Base-by-base conservation (phyloP, 306 rosid genomes). In the Trifolium repens region DNA sequence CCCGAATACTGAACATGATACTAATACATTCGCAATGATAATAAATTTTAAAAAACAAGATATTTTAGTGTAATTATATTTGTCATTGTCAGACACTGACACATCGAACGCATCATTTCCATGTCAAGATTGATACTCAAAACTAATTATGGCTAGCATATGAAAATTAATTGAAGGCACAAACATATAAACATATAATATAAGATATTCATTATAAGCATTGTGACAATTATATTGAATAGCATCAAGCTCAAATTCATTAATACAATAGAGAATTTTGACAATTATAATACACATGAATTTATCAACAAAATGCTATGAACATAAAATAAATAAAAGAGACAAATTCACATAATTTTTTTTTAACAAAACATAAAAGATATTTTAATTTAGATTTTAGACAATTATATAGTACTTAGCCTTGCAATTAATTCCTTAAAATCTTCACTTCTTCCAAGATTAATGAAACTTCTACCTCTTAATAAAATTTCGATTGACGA, bases 201-300 rank as follows among this genome's bases (percentile, higher is more conserved):
- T 16, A 3, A 4, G 9, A 64, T 40, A 17, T 65, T 10, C 11
- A 67, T 67, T 8, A 8, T 4, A 40, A 39, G 61, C 24, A 50
- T 19, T 76, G 73, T 12, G 39, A 67, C 12, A 67, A 82, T 70
- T 24, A 42, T 67, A 67, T 40, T 40, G 2, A 19, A 35, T 53
- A 59, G 63, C 26, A 50, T 64, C 59, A 72, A 76, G 62, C 32
- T 53, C 43, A 79, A 76, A 66, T 19, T 40, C 53, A 79, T 26
- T 68, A 22, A 61, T 52, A 70, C 16, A 26, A 22, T 12, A 11
- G 64, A 58, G n/a, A 58, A 26, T 26, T 58, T 11, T 13, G 37
- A 58, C 39, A 58, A 58, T 26, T 81, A 67, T 74, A 76, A 61
- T 75, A 72, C 65, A 44, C 80, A 70, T 77, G 57, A 66, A 19